Conservation (phyloP, 2,329 filamentous ascomycete genomes). For the Beauveria caledonica region DNA sequence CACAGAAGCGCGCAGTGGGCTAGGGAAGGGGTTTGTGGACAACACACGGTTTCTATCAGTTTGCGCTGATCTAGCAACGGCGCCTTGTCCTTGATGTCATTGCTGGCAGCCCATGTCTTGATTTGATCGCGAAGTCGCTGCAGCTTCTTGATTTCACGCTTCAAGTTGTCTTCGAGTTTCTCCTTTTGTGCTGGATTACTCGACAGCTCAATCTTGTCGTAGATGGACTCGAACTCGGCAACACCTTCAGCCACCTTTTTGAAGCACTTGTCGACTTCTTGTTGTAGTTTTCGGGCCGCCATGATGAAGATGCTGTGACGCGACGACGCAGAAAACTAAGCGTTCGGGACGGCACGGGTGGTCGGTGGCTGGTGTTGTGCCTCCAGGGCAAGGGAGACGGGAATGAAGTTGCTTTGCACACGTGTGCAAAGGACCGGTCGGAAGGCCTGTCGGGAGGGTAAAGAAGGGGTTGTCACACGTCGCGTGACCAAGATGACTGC, state of each 20-base stretch:
- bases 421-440: not conserved
- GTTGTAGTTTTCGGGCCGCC: slow-evolving; percentile 91
- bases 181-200: slow-evolving; percentile 93
- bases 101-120: slow-evolving; percentile 97
- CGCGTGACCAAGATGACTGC: slow-evolving; percentile 4
- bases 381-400: not conserved
- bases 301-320: slow-evolving; percentile 44
- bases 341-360: not conserved
- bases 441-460: not conserved
- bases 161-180: slow-evolving; percentile 95
- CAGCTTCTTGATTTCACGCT: slow-evolving; percentile 99
- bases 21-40: slow-evolving; percentile 8
- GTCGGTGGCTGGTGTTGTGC: not conserved
- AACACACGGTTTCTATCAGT: slow-evolving; percentile 88
- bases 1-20: not conserved
- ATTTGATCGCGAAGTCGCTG: slow-evolving; percentile 96
- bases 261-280: slow-evolving; percentile 99
- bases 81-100: slow-evolving; percentile 99
- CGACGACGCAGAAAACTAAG: not conserved
- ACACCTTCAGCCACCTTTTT: slow-evolving; percentile 96
- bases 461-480: slow-evolving; percentile 1
- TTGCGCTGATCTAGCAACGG: slow-evolving; percentile 89
- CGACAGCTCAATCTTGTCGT: slow-evolving; percentile 94
- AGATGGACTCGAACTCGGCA: slow-evolving; percentile 83
- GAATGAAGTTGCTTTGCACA: not conserved